A percentile compares a stretch with the other conserved stretches of the same genome.
phyloP scores from a whole-genome alignment of 1,284 basidiomycete species.

The Pyrrhoderma noxium region DNA sequence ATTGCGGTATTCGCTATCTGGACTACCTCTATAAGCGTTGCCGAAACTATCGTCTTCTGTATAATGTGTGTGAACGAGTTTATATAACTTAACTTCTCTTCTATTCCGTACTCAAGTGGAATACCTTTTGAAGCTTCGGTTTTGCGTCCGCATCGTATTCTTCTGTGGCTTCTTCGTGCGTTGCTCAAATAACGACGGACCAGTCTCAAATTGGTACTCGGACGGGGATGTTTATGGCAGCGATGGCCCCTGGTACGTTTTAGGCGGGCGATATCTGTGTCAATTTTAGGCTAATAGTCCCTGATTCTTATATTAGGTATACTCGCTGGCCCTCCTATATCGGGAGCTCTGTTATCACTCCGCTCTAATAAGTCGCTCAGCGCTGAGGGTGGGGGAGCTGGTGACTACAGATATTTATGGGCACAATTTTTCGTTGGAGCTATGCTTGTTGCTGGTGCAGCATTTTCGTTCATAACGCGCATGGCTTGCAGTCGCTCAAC shows the following conservation, averaged over 20 bases:
- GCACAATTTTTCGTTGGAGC: conserved; percentile 15
- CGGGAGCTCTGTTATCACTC: conserved; percentile 14
- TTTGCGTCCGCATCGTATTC: conserved; percentile 16
- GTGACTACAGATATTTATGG: conserved; percentile 15
- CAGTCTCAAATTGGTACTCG: conserved; percentile 17
- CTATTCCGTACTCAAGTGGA: neutral
- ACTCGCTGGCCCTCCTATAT: conserved; percentile 17
- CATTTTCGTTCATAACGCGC: conserved; percentile 11
- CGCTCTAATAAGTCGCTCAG: neutral
- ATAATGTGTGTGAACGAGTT: conserved; percentile 10
- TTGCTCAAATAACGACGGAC: conserved; percentile 16
- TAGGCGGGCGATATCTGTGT: neutral
- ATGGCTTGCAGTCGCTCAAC: conserved; percentile 3
- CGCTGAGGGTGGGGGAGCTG: conserved; percentile 5
- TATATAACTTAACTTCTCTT: neutral
- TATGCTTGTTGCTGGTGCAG: conserved; percentile 11
- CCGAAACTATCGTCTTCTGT: conserved; percentile 15
- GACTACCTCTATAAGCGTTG: conserved; percentile 14
- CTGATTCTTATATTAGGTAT: conserved; percentile 10
- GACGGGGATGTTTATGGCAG: conserved; percentile 19
- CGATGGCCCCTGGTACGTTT: conserved; percentile 15
- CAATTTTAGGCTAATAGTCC: neutral
- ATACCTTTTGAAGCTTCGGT: conserved; percentile 11
- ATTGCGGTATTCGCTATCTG: conserved; percentile 17
- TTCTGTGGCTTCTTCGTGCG: conserved; percentile 18